A percentile compares a stretch with the other conserved stretches of the same genome.
These are phyloP conservation scores for Sporobolus alterniflorus DNA, from an alignment of 202 grass and related monocot genomes.

Conservation along the genomic window DNA sequence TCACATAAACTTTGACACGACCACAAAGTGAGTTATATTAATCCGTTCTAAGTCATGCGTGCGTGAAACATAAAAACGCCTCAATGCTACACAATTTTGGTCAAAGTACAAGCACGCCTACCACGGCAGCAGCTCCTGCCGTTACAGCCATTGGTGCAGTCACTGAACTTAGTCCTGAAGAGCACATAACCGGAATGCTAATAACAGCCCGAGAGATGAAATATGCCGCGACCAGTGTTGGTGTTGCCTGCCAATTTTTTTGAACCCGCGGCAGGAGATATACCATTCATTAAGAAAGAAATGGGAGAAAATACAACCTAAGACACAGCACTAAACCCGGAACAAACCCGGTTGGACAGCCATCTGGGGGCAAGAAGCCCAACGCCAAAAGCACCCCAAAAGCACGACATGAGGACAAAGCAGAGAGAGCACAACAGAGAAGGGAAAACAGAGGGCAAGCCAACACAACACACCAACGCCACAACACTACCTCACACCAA, in stretches of 20 bases:
- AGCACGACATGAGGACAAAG: too few relatives aligned
- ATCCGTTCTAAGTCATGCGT: neutral
- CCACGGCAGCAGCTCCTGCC: conserved; percentile 82
- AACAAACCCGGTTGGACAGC: too few relatives aligned
- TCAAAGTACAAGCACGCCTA: neutral
- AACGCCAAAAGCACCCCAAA: too few relatives aligned
- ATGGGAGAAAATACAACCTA: too few relatives aligned
- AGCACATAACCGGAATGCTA: conserved; percentile 92
- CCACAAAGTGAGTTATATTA: neutral
- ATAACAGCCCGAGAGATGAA: conserved; percentile 87
- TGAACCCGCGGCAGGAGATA: too few relatives aligned
- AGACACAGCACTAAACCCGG: too few relatives aligned
- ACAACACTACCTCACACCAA: too few relatives aligned
- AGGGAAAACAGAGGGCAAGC: too few relatives aligned
- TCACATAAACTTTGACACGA: neutral
- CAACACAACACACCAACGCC: too few relatives aligned
- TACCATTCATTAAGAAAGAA: too few relatives aligned
- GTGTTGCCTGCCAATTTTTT: conserved; percentile 68
- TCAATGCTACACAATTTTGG: neutral
- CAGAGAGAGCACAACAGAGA: too few relatives aligned
- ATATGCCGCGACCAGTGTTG: conserved; percentile 90
- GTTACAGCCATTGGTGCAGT: conserved; percentile 91
- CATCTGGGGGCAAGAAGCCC: too few relatives aligned
- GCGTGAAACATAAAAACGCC: neutral
- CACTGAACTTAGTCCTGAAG: conserved; percentile 90